phyloP scores from a whole-genome alignment of 306 rosid species.

The Ormosia semicastrata region DNA sequence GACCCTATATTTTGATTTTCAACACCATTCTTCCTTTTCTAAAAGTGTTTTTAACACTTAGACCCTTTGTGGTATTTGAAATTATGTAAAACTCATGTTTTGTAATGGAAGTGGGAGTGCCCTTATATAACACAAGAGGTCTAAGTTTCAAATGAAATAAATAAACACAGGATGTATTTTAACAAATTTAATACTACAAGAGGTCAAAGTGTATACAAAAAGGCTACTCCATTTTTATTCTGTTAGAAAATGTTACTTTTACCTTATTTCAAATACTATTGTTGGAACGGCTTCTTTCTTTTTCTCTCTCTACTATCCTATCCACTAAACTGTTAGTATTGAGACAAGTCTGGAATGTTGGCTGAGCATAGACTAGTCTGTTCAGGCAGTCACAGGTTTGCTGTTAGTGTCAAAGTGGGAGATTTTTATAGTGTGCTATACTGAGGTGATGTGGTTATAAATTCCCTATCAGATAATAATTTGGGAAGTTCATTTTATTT shows the following conservation, averaged over 20 bases:
- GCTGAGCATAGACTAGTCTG: conserved; percentile 7
- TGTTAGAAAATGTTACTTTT: not conserved
- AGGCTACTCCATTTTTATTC: not conserved
- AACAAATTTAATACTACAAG: not conserved
- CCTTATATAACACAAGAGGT: not conserved
- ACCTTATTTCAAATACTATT: not conserved
- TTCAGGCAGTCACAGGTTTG: not conserved
- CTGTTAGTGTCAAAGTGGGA: not conserved
- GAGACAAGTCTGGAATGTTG: not conserved
- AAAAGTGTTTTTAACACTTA: not conserved
- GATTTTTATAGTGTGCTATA: not conserved
- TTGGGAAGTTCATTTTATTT: not conserved
- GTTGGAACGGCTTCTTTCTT: not conserved
- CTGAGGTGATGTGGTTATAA: not conserved
- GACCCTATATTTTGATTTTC: conserved; percentile 10
- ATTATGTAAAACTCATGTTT: not conserved
- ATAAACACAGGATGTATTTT: not conserved
- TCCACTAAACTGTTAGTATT: not conserved
- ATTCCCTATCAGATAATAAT: not conserved
- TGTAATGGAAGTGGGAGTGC: not conserved
- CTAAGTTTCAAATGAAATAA: not conserved
- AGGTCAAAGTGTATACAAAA: not conserved
- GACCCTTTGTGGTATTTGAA: not conserved
- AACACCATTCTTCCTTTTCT: not conserved
- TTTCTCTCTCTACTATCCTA: not conserved